Evolutionary conservation across 164 flowering plant genomes (phyloP).

Genomic region (Chimonanthus praecox): DNA sequence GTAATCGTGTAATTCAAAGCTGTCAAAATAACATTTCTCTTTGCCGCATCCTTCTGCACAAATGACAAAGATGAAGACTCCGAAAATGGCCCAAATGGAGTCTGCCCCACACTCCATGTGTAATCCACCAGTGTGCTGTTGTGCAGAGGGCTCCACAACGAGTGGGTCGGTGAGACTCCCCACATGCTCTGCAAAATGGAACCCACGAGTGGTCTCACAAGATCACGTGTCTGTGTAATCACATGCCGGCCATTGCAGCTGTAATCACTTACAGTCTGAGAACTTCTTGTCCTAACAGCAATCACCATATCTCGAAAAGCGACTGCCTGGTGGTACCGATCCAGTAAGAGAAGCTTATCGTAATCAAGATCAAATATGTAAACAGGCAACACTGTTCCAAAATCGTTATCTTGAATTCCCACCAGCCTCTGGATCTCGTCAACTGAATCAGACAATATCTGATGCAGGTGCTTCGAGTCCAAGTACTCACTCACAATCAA

Average conservation of each 20-base stretch:
- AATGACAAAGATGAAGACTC: slow-evolving; percentile 67
- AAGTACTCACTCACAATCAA: slow-evolving; percentile 91
- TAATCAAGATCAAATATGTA: slow-evolving; percentile 91
- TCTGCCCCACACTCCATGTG: slow-evolving; percentile 96
- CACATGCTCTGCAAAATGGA: slow-evolving; percentile 94
- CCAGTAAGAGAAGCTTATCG: slow-evolving; percentile 59
- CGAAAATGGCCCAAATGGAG: slow-evolving; percentile 98
- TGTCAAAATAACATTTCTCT: slow-evolving; percentile 74
- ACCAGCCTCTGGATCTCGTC: slow-evolving; percentile 63
- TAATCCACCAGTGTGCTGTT: slow-evolving; percentile 80
- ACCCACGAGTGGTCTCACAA: slow-evolving; percentile 83
- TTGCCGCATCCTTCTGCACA: slow-evolving; percentile 95
- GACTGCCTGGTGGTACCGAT: slow-evolving; percentile 87
- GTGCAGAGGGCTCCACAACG: slow-evolving; percentile 84
- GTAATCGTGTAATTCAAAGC: slow-evolving; percentile 67
- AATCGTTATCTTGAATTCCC: slow-evolving; percentile 58
- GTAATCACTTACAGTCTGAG: slow-evolving; percentile 94
- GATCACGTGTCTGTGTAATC: slow-evolving; percentile 73
- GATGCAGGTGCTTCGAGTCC: slow-evolving; percentile 93
- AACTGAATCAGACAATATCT: slow-evolving; percentile 59
- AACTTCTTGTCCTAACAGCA: slow-evolving; percentile 78
- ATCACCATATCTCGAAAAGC: slow-evolving; percentile 95
- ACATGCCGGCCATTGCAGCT: slow-evolving; percentile 93
- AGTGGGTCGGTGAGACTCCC: slow-evolving; percentile 97
- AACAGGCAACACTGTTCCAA: slow-evolving; percentile 74